Evolutionary conservation across 177 flowering plant genomes (phyloP).

Genomic region (Vitis hybrid): DNA sequence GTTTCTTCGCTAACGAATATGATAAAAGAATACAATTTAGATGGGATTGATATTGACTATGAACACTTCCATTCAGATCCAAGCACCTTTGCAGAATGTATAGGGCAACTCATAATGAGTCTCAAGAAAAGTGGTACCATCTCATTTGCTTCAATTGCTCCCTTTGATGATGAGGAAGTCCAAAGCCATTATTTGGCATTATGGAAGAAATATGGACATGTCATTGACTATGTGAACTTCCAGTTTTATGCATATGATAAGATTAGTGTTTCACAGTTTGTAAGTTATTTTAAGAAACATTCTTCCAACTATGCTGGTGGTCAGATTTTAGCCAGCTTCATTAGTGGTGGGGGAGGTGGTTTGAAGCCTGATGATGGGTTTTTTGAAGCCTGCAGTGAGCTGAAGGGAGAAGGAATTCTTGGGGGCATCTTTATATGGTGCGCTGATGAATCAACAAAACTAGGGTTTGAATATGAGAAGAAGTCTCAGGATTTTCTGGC

Average conservation of each 20-base stretch:
- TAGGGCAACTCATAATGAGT: constrained; percentile 3
- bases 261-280: constrained; percentile 9
- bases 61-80: constrained; percentile 9
- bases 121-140: constrained; percentile 3
- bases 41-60: constrained; percentile 14
- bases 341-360: constrained; percentile 2
- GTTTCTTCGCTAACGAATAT: constrained; percentile 11
- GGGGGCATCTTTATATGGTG: constrained; percentile 20
- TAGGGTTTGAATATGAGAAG: constrained; percentile 12
- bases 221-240: constrained; percentile 15
- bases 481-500: constrained; percentile 12
- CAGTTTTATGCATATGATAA: constrained; percentile 12
- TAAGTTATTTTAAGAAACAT: constrained; percentile 9
- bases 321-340: constrained; percentile 14
- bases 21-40: constrained; percentile 2
- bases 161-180: background rate
- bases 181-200: constrained; percentile 12
- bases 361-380: constrained; percentile 18
- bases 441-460: constrained; percentile 15
- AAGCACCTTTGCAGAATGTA: constrained; percentile 6
- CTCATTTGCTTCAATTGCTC: background rate
- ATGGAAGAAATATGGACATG: constrained; percentile 9
- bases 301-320: constrained; percentile 14
- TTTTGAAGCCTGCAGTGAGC: constrained; percentile 19
- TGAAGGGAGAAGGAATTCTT: constrained; percentile 11